Base-by-base conservation (phyloP, 495 filamentous ascomycete genomes). In the Neurospora cerealis region DNA sequence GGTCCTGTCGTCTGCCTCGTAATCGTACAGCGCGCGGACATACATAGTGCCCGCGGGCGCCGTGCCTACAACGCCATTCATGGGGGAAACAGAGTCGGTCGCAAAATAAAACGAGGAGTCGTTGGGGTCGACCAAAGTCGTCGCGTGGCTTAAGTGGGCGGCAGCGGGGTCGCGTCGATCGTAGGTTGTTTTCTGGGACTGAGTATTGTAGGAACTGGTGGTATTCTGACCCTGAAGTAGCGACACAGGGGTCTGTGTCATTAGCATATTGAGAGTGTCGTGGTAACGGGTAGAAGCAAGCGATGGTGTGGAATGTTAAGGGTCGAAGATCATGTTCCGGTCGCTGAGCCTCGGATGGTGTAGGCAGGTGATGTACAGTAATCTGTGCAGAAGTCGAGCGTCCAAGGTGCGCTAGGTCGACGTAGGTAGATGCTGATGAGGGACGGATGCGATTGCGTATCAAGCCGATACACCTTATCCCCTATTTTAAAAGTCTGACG, bases 11-110 rank as follows among this genome's bases (percentile, higher is more conserved):
- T 98, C 95, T 74, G 96, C 93, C 79, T 96, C 92, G 82, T 98
- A 99, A 83, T 98, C 93, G 85, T 98, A 99, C 73, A 98, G 88
- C 21, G 96, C 96, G 76, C 95, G 93, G 79, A 99, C 96, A 80
- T 94, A 98, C 83, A 97, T 90, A 75, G 91, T 90, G 75, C 93
- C 89, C 28, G 89, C 88, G 44, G 92, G 91, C 76, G 92, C 88
- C 77, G 88, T 89, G 73, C 90, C 90, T 73, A 88, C 86, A 78
- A 92, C 88, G 74, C 91, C 89, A 80, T 91, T 91, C 90, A 93
- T 93, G 74, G 80, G 84, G 80, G 79, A 78, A 48, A 77, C 75
- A 15, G 79, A 76, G 15, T 74, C 66, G 69, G 73, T 44, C 17
- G 75, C n/a, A 42, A 69, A 46, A 32, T 41, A 46, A 46, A 40